Evolutionary conservation across 108 stramenopile species (phyloP).

Genomic region (Epithemia pelagica): DNA sequence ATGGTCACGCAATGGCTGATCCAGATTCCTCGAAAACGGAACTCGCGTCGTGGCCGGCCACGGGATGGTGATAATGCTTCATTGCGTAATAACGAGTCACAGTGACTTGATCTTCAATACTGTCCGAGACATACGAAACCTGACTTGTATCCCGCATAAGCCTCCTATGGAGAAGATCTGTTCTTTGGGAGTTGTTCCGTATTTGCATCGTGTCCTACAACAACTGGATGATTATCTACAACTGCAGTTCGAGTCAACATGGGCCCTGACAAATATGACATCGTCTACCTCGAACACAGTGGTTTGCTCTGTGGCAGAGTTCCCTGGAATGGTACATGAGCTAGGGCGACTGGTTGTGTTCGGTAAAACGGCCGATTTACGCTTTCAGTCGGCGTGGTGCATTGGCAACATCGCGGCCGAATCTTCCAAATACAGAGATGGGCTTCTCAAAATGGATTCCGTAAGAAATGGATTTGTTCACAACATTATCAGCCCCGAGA

Average conservation of each 20-base stretch:
- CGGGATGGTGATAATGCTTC: no score
- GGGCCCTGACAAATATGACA: conserved; percentile 94
- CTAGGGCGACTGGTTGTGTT: conserved; percentile 62
- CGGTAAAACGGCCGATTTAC: conserved; percentile 52
- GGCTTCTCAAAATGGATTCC: conserved; percentile 32
- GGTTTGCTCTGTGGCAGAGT: conserved; percentile 33
- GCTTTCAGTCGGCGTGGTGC: conserved; percentile 95
- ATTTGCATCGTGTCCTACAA: no score
- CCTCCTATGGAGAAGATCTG: no score
- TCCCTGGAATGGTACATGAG: conserved; percentile 58
- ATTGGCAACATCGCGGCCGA: conserved; percentile 96
- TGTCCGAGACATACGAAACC: no score
- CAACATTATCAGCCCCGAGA: neutral
- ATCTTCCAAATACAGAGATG: conserved; percentile 59
- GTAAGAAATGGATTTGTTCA: neutral
- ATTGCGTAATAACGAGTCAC: no score
- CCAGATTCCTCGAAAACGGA: no score
- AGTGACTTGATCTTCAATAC: no score
- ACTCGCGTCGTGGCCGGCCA: no score
- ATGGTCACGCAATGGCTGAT: no score
- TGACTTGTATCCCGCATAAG: no score
- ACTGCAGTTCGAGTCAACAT: conserved; percentile 81
- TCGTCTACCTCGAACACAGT: conserved; percentile 61
- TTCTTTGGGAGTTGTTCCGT: no score
- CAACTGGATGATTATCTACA: no score